Evolutionary conservation across 2,329 filamentous ascomycete genomes (phyloP), one percentile per base, ranked within the genome.

Genomic region (Aspergillus brasiliensis): DNA sequence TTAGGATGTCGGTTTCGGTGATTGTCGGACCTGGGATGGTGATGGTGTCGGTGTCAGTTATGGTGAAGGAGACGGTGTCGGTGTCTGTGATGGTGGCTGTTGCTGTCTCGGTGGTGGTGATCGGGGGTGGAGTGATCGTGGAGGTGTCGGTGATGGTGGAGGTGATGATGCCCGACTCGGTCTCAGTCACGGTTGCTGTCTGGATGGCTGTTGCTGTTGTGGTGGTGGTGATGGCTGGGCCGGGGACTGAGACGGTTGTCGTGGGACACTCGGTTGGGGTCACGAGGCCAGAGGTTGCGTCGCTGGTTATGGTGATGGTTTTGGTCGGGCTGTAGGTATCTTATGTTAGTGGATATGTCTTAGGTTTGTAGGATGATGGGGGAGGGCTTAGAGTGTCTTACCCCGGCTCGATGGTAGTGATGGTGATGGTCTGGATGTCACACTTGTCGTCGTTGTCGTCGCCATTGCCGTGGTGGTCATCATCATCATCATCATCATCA

Each of bases 21-120:
- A 34, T 23, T 4, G 85, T 84, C 1, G 11, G 13, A 3, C 38
- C 49, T 6, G 28, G 27, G 21, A 44, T 13, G 1, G 19, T 15
- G 1, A 42, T 56, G 1, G 47, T 23, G 2, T 28, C 49, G 10
- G 42, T 37, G n/a, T n/a, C 5, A 15, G 27, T 37, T 5, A n/a
- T 19, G 1, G 55, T 61, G n/a, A 38, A 21, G 5, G 48, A 44
- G 8, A 28, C 15, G 2, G 46, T 59, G 1, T 37, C 19, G 15
- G 52, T 60, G 5, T 53, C 8, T n/a, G 48, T 58, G 21, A 58
- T 23, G 8, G 56, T 58, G 3, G 34, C 34, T 2, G 38, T 40
- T 8, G 15, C 11, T 13, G 21, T 19, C 11, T 46, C 21, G 11
- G 49, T 58, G 2, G 38, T 28, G 5, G 49, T 48, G 7, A 31